Conservation (phyloP, 2,329 filamentous ascomycete species). For the Colletotrichum trifolii region DNA sequence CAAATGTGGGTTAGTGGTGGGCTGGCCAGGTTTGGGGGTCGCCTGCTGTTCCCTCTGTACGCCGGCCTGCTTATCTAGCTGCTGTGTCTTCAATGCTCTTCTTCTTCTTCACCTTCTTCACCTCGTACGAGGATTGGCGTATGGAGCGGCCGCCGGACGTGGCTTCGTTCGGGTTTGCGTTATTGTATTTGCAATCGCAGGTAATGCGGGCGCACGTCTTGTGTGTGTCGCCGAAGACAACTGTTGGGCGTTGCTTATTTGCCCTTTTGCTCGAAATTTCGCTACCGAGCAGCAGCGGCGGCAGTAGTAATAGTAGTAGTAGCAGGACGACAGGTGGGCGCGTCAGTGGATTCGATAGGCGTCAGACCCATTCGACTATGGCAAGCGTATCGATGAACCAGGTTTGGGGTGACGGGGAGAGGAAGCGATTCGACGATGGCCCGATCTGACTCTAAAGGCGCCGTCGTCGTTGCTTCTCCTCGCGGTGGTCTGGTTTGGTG, state of each 20-base stretch:
- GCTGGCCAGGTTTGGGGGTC: constrained; percentile 42
- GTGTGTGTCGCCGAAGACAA: constrained; percentile 19
- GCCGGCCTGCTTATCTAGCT: constrained; percentile 26
- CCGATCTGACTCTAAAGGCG: background rate
- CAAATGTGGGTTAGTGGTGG: constrained; percentile 50
- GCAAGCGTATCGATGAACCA: constrained; percentile 30
- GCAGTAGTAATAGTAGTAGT: too few relatives aligned
- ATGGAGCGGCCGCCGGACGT: constrained; percentile 29
- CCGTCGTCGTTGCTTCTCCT: constrained; percentile 14
- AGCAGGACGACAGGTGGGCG: constrained; percentile 31
- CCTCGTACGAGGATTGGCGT: constrained; percentile 25
- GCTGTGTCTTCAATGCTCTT: too few relatives aligned
- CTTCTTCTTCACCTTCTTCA: too few relatives aligned
- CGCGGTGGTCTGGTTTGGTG: constrained; percentile 4
- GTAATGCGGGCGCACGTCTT: background rate
- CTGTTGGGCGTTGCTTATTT: constrained; percentile 29
- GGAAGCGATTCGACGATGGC: constrained; percentile 32
- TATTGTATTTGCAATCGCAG: too few relatives aligned
- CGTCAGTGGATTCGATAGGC: constrained; percentile 33
- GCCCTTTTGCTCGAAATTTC: constrained; percentile 14
- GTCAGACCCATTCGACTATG: constrained; percentile 36
- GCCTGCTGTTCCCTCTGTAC: constrained; percentile 34
- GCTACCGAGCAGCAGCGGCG: constrained; percentile 13
- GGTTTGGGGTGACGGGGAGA: constrained; percentile 31
- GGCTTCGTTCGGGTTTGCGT: constrained; percentile 22